Evolutionary conservation across 768 basidiomycete species (phyloP).

Genomic region (Infundibulicybe gibba): DNA sequence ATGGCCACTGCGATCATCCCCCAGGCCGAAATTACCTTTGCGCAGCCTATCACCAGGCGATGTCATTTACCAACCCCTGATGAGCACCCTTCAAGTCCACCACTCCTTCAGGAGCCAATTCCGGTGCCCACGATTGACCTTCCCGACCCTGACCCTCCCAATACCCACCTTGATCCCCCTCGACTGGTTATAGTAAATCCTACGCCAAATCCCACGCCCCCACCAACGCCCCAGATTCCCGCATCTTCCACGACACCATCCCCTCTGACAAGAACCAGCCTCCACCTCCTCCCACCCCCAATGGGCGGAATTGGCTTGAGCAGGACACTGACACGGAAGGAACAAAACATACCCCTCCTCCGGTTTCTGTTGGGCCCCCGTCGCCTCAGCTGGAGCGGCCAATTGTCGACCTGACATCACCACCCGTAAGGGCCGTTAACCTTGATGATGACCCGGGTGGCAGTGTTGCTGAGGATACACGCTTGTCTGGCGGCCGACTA

Average conservation of each 20-base stretch:
- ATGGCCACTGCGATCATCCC: too few relatives aligned
- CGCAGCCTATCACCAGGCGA: too few relatives aligned
- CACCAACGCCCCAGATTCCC: conserved; percentile 77
- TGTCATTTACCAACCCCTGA: too few relatives aligned
- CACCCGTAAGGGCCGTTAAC: too few relatives aligned
- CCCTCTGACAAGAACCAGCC: not conserved
- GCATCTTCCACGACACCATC: conserved; percentile 28
- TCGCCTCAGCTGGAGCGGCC: not conserved
- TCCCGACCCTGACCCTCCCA: not conserved
- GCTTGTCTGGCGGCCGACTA: too few relatives aligned
- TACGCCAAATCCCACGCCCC: conserved; percentile 72
- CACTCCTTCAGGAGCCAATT: not conserved
- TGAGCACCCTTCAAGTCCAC: too few relatives aligned
- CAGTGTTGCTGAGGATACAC: too few relatives aligned
- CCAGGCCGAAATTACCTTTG: too few relatives aligned
- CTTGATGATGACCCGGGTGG: too few relatives aligned
- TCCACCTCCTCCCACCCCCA: not conserved
- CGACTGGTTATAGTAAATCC: conserved; percentile 68
- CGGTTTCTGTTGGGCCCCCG: not conserved
- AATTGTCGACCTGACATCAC: not conserved
- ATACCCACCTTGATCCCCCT: not conserved
- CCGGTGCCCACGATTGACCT: conserved; percentile 5
- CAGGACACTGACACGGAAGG: not conserved
- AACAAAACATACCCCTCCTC: not conserved
- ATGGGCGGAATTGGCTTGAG: conserved; percentile 1